Base-by-base conservation (phyloP, 2,329 filamentous ascomycete genomes). In the Neopestalotiopsis sp. region DNA sequence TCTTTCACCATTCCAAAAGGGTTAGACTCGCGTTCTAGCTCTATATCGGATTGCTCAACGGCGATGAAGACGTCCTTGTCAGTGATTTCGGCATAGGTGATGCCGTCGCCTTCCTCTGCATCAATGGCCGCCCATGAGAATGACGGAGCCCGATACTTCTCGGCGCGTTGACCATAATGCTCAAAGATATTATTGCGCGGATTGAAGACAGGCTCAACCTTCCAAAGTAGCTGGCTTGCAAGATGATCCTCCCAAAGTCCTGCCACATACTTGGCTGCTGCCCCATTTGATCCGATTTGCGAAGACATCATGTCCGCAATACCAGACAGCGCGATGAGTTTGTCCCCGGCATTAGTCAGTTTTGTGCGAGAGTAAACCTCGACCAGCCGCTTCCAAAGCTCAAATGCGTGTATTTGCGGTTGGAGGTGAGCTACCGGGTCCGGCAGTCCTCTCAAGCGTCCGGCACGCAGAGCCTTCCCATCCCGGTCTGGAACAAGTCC, bases 391-490 rank as follows among this genome's bases (percentile, higher is more conserved):
- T 52, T 52, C 45, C 45, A 52, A 6, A 52, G 6, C 1, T 52
- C 45, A 10, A 52, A 52, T 7, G 45, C 45, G 5, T 52, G 45
- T 9, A 52, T 0, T 4, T 52, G 45, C 14, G 45, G n/a, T 2
- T 52, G 45, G 0, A 52, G 20, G 45, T 52, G 45, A 3, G 45
- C 1, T 6, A 52, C 1, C 3, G 45, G 45, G 17, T 52, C 45
- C 4, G 45, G 45, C n/a, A 52, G 1, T 0, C 45, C 45, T 52
- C 45, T 52, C 5, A 52, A n/a, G 2, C 45, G 45, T 9, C 45
- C n/a, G 0, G 0, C 9, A 1, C 45, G n/a, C 7, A 52, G 45
- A 1, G 45, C n/a, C 7, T n/a, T n/a, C 3, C 45, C 45, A 6
- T 52, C 1, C 0, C 6, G n/a, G n/a, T 52, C 45, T 0, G 45